A percentile compares a stretch with the other conserved stretches of the same genome.
phyloP scores from a whole-genome alignment of 495 filamentous ascomycete genomes.

The Margaritispora aquatica region DNA sequence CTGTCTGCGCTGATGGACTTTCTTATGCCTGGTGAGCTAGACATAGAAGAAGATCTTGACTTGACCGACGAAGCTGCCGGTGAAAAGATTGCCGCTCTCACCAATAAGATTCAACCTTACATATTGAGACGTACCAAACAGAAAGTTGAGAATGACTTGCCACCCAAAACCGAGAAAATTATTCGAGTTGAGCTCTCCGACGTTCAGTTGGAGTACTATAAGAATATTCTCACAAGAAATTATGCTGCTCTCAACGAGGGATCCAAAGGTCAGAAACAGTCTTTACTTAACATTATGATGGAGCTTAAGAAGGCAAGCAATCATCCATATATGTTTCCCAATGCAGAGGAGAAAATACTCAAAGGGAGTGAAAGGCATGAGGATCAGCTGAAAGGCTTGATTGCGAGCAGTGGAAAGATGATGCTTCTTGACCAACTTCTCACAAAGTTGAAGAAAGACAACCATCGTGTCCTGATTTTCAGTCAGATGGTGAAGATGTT shows the following conservation, averaged over 20 bases:
- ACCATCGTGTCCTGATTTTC: constrained; percentile 94
- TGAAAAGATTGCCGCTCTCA: constrained; percentile 47
- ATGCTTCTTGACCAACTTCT: constrained; percentile 94
- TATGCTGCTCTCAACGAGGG: constrained; percentile 92
- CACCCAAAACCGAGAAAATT: constrained; percentile 96
- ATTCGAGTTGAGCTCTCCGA: constrained; percentile 95
- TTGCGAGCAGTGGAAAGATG: constrained; percentile 98
- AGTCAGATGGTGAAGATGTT: constrained; percentile 99
- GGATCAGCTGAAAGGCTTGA: constrained; percentile 81
- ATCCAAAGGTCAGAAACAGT: constrained; percentile 81
- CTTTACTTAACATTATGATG: constrained; percentile 99
- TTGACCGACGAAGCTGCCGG: constrained; percentile 59
- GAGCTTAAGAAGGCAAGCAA: constrained; percentile 98
- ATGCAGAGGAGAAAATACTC: constrained; percentile 82
- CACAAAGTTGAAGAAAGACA: constrained; percentile 82
- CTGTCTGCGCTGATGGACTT: constrained; percentile 91
- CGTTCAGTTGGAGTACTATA: constrained; percentile 95
- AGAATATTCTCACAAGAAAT: constrained; percentile 95
- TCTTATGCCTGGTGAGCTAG: constrained; percentile 80
- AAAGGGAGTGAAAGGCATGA: constrained; percentile 70
- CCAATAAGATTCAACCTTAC: constrained; percentile 62
- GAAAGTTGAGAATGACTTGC: constrained; percentile 91
- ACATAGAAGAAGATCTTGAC: constrained; percentile 87
- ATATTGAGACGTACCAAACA: constrained; percentile 97
- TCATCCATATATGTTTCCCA: constrained; percentile 95